Percentiles rank a stretch among this genome's conserved stretches.
Evolutionary conservation across 176 grass and related monocot species (phyloP).

Genomic region (Raddia guianensis): DNA sequence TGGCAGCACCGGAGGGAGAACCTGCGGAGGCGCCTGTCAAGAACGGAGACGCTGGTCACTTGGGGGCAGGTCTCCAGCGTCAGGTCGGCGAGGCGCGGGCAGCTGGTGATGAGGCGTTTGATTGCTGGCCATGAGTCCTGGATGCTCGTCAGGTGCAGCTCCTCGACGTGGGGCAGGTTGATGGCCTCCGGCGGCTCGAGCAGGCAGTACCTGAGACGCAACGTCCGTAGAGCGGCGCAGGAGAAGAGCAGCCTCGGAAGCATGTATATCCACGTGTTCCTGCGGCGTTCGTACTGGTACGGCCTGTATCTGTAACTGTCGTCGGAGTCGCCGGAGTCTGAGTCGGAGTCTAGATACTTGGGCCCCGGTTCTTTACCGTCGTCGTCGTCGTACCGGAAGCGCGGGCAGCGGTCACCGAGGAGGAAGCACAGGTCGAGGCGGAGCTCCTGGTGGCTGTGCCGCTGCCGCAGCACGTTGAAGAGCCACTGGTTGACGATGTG

Average conservation of each 20-base stretch:
- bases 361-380: no score
- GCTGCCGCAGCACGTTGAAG: not conserved
- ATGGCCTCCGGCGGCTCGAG: not conserved
- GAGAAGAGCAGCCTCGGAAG: not conserved
- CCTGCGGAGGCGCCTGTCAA: not conserved
- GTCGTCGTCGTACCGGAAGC: no score
- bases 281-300: no score
- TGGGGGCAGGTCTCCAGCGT: not conserved
- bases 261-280: no score
- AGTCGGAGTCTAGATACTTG: no score
- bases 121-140: not conserved
- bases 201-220: not conserved
- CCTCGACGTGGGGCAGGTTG: not conserved
- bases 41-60: not conserved
- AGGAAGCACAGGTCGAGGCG: conserved; percentile 4
- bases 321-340: no score
- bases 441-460: not conserved
- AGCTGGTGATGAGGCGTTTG: conserved; percentile 3
- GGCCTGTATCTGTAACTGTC: no score
- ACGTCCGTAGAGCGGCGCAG: not conserved
- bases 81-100: not conserved
- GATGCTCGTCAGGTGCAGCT: not conserved
- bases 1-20: conserved; percentile 6
- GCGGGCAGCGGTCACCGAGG: no score
- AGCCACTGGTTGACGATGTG: not conserved